Base-by-base conservation (phyloP, 768 basidiomycete genomes). In the Suillus weaverae region DNA sequence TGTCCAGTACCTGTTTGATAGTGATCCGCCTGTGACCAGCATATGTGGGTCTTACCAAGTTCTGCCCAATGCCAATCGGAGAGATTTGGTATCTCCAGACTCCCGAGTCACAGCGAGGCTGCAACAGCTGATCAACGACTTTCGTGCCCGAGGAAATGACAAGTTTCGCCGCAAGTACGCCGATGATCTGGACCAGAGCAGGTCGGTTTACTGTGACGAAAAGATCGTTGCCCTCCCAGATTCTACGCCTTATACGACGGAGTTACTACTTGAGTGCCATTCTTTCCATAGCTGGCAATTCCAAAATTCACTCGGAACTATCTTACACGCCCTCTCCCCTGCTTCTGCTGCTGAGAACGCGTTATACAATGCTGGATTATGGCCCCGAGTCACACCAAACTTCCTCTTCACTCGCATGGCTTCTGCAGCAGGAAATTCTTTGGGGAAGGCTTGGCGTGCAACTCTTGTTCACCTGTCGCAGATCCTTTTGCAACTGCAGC, bases 351-450 rank as follows among this genome's bases (percentile, higher is more conserved):
- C 32, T 10, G 66, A 67, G 22, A 16, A 46, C 7, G 33, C 66
- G 4, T 13, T 62, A 2, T 39, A 33, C 9, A 35, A 59, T 35
- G 61, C 71, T 6, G 68, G 67, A 5, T 65, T 74, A 60, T 79
- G 78, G 78, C 80, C 80, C 2, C 70, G 73, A 30, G 63, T 76
- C 11, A 73, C 74, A 18, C 53, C 64, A 4, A 73, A 67, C 57
- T 67, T 68, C 30, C 67, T 81, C 20, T 67, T 81, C 16, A 44
- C 61, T 20, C 61, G 65, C 10, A 66, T 80, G 51, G 67, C 71
- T 26, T 69, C 68, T 38, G 50, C 63, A 18, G 66, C 68, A 20
- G 41, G 38, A 2, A 60, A 20, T 10, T 2, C 2, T 7, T 39
- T 74, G 30, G 35, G 68, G 2, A 22, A 50, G 11, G 22, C 61